phyloP scores from a whole-genome alignment of 495 filamentous ascomycete genomes.

The Penicillium desertorum region DNA sequence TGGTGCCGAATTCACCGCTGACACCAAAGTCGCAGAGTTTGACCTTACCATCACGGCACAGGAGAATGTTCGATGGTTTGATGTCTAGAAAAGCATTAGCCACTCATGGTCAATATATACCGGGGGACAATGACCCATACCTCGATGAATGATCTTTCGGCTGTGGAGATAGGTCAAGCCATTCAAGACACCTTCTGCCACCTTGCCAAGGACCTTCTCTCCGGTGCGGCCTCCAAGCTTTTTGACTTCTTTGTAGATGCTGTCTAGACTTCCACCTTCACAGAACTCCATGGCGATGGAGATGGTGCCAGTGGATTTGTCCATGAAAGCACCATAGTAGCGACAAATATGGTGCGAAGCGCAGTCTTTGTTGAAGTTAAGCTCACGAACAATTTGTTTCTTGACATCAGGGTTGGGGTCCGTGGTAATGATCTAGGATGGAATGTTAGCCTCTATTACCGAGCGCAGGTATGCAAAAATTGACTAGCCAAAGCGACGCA shows the following conservation, averaged over 20 bases:
- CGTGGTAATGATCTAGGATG: constrained; percentile 84
- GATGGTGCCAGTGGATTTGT: constrained; percentile 89
- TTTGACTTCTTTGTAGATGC: constrained; percentile 96
- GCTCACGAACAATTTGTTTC: constrained; percentile 93
- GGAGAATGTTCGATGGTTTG: constrained; percentile 95
- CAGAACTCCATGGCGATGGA: constrained; percentile 99
- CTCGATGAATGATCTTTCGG: constrained; percentile 94
- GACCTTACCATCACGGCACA: constrained; percentile 89
- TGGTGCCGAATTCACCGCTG: constrained; percentile 95
- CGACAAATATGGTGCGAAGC: constrained; percentile 90
- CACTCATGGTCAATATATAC: neutral
- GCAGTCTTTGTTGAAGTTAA: constrained; percentile 97
- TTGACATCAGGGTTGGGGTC: constrained; percentile 97
- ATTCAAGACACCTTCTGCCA: constrained; percentile 91
- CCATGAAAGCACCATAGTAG: constrained; percentile 95
- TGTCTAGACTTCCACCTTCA: constrained; percentile 91
- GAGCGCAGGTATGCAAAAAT: constrained; percentile 5
- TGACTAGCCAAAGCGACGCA: constrained; percentile 38
- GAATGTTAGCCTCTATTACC: constrained; percentile 14
- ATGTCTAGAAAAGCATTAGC: constrained; percentile 60
- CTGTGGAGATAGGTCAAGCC: constrained; percentile 95
- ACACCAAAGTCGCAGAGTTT: constrained; percentile 99
- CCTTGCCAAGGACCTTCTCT: constrained; percentile 97
- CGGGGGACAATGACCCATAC: constrained; percentile 31
- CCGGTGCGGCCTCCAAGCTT: constrained; percentile 90